Percentiles rank a stretch among this genome's conserved stretches.
These are phyloP conservation scores for Penicillium nucicola DNA, from an alignment of 495 filamentous ascomycete genomes.

Conservation along the genomic window DNA sequence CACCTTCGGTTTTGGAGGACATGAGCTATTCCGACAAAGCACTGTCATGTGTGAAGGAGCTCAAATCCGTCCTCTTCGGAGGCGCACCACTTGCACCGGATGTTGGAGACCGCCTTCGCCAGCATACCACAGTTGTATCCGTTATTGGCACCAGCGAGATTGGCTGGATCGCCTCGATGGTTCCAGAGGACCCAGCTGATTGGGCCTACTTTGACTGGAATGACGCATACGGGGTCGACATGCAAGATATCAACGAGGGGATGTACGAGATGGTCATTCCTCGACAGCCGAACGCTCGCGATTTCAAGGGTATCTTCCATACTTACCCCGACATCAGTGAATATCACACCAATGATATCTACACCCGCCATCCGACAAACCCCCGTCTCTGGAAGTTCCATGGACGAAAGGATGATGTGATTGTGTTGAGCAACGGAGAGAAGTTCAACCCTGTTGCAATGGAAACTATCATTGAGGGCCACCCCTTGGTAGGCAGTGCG, in stretches of 20 bases:
- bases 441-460: conserved; percentile 41
- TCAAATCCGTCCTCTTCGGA: conserved; percentile 18
- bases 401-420: conserved; percentile 39
- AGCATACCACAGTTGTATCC: conserved; percentile 11
- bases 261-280: conserved; percentile 41
- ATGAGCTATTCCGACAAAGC: conserved; percentile 23
- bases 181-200: conserved; percentile 33
- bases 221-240: conserved; percentile 41
- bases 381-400: conserved; percentile 28
- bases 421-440: conserved; percentile 41
- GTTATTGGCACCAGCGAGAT: conserved; percentile 18
- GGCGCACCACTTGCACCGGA: conserved; percentile 21
- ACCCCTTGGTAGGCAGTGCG: conserved; percentile 25
- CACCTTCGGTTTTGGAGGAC: conserved; percentile 27
- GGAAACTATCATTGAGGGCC: conserved; percentile 28
- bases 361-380: conserved; percentile 34
- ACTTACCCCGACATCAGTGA: conserved; percentile 50
- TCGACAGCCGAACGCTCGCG: conserved; percentile 3
- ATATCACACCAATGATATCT: conserved; percentile 58
- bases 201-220: conserved; percentile 54
- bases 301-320: conserved; percentile 51
- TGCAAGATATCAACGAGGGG: conserved; percentile 37
- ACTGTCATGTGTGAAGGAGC: conserved; percentile 2
- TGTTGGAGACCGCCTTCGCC: conserved; percentile 10
- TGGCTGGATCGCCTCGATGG: conserved; percentile 20